These are phyloP conservation scores for Daldinia eschscholtzii DNA, from an alignment of 2,329 filamentous ascomycete species.

Conservation along the genomic window DNA sequence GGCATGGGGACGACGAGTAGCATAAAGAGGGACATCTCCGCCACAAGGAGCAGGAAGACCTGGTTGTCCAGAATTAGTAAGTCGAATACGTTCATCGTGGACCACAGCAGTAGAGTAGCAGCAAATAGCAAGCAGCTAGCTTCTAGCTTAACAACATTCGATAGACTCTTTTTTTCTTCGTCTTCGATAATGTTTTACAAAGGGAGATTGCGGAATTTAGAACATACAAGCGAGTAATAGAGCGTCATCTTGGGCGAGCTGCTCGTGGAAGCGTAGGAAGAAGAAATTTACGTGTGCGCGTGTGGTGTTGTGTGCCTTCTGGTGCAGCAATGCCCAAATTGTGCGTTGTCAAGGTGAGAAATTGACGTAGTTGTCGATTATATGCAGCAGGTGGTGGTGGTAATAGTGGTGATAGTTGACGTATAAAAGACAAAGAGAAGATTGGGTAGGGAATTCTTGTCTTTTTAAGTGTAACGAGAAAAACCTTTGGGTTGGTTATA, in stretches of 20 bases:
- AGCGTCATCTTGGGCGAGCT: slow-evolving; percentile 59
- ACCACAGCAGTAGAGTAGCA: not conserved
- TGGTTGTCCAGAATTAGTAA: slow-evolving; percentile 56
- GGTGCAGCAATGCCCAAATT: slow-evolving; percentile 37
- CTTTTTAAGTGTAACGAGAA: slow-evolving; percentile 22
- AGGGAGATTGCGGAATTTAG: slow-evolving; percentile 3
- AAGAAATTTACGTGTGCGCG: slow-evolving; percentile 4
- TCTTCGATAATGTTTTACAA: not conserved
- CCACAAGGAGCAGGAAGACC: slow-evolving; percentile 86
- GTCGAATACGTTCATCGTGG: slow-evolving; percentile 21
- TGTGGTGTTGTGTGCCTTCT: slow-evolving; percentile 2
- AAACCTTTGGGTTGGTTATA: slow-evolving; percentile 9
- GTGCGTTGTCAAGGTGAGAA: slow-evolving; percentile 37
- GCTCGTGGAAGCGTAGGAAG: slow-evolving; percentile 28
- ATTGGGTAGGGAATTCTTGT: slow-evolving; percentile 12
- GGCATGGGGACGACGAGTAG: slow-evolving; percentile 87
- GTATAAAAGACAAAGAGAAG: slow-evolving; percentile 25
- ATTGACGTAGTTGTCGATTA: slow-evolving; percentile 27
- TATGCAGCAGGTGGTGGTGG: slow-evolving; percentile 21
- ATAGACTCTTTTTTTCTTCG: not conserved
- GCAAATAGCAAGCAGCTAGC: not conserved
- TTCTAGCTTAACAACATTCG: not conserved
- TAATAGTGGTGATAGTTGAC: slow-evolving; percentile 13
- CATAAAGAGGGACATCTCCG: slow-evolving; percentile 86
- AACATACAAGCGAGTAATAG: slow-evolving; percentile 64